Conservation (phyloP, 176 grass and related monocot genomes). For the Lolium rigidum region DNA sequence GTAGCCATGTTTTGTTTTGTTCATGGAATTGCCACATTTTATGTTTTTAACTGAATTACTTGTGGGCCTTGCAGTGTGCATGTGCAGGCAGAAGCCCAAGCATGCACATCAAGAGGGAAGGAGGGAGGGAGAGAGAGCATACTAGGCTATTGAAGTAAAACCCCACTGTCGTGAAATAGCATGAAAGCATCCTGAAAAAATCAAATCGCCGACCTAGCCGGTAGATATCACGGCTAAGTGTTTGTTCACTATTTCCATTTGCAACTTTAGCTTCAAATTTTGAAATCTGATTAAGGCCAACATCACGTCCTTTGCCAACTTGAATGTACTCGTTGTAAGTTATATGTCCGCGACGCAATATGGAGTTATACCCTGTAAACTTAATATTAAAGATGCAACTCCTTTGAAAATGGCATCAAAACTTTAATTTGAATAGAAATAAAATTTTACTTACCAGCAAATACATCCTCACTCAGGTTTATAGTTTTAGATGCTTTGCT, state of each 20-base stretch:
- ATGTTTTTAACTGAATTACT: conserved; percentile 2
- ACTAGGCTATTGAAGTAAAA: conserved; percentile 98
- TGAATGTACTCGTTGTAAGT: conserved; percentile 96
- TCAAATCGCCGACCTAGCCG: conserved; percentile 73
- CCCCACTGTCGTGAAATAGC: conserved; percentile 95
- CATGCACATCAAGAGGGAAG: neutral
- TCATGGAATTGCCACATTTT: neutral
- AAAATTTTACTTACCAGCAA: conserved; percentile 68
- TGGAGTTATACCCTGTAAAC: conserved; percentile 90
- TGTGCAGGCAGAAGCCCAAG: neutral
- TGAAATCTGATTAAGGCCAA: conserved; percentile 98
- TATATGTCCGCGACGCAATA: conserved; percentile 78
- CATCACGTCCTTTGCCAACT: conserved; percentile 96
- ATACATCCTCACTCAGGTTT: conserved; percentile 97
- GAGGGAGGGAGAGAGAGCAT: conserved; percentile 28
- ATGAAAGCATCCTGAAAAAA: conserved; percentile 98
- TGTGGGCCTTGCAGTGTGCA: neutral
- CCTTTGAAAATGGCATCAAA: conserved; percentile 7
- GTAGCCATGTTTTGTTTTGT: neutral
- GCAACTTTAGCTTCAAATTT: conserved; percentile 98
- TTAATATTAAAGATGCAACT: conserved; percentile 39
- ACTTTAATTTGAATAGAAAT: conserved; percentile 5
- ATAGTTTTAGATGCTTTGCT: conserved; percentile 99
- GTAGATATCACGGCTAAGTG: conserved; percentile 93
- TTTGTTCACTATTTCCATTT: conserved; percentile 97